Evolutionary conservation across 495 filamentous ascomycete species (phyloP), one percentile per base, ranked within the genome.

Genomic region (Annulohypoxylon moriforme): DNA sequence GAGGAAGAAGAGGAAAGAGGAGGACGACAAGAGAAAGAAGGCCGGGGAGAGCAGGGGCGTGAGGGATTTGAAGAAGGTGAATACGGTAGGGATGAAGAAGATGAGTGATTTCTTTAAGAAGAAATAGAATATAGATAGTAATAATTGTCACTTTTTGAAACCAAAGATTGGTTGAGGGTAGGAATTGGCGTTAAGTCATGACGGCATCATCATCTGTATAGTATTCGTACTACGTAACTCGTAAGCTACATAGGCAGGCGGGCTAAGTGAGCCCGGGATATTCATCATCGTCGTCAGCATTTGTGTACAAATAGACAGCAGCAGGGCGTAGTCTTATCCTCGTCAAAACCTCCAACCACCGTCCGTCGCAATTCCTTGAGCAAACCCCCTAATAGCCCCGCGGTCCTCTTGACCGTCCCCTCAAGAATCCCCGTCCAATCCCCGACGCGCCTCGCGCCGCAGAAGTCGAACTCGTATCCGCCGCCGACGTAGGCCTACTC

Each of bases 51-150:
- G 91, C 69, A 84, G 87, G 18, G 94, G 87, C 0, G 88, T 97
- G 0, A 89, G 86, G 72, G 85, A 94, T 40, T 75, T 99, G 74
- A 91, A 90, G 77, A 98, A 98, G 82, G 95, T 92, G 13, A 91
- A 97, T 77, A 93, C 89, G 0, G 88, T 75, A 14, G 96, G 96
- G 25, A 99, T 99, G 96, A 93, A 92, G 85, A 98, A 97, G 85
- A 87, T 99, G 89, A 97, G 93, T 71, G 87, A 90, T 67, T 99
- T 98, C 78, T 99, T 99, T 78, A 87, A 85, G 38, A 97, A 94
- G 83, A 90, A 88, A 66, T 70, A 67, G 56, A 36, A 49, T n/a
- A 58, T 65, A 36, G 7, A 6, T 8, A 60, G 20, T 4, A 44
- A 29, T 42, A 18, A 3, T 14, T n/a, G n/a, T n/a, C n/a, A n/a